Base-by-base conservation (phyloP, 2,329 filamentous ascomycete genomes). In the Karstenula rhodostoma region DNA sequence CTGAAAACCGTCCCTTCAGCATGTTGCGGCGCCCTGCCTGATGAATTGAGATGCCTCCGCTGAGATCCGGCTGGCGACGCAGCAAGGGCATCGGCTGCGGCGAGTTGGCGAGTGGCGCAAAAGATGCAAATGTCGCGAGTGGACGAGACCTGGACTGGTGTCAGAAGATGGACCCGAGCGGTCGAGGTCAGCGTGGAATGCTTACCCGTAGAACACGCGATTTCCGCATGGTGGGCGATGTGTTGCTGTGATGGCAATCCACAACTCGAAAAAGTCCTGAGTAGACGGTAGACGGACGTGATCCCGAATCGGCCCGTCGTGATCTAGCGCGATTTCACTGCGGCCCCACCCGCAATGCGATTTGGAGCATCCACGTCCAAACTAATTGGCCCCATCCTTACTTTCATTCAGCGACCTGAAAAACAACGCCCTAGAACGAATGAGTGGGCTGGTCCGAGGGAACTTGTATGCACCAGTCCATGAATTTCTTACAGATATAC, bases 121-220 rank as follows among this genome's bases (percentile, higher is more conserved):
- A 79, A 76, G 65, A 77, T 64, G 67, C 76, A 79, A 51, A 79
- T 65, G 56, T 77, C 69, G 63, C 74, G 75, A 61, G 74, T 69
- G 32, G 75, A 70, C 37, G 74, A 72, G 17, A 69, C 70, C 76
- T 78, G 40, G 29, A 32, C 32, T 23, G 43, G 49, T 33, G 51
- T 54, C 32, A 52, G n/a, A 48, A 44, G 5, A 43, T 12, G 9
- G 1, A 19, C 4, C 19, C 2, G 7, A 12, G 8, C 29, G 23
- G 22, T 60, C 22, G 23, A 57, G 12, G 13, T 4, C 15, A 42
- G 27, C 8, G 19, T 6, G 22, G 17, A 17, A 17, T 35, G 13
- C 67, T 52, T 67, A 76, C 73, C 64, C 72, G 65, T 37, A 75
- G 64, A 57, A 64, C 69, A 56, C 66, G 69, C 59, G 74, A 68